These are phyloP conservation scores for Biscutella laevigata DNA, from an alignment of 441 rosid genomes.

Conservation along the genomic window DNA sequence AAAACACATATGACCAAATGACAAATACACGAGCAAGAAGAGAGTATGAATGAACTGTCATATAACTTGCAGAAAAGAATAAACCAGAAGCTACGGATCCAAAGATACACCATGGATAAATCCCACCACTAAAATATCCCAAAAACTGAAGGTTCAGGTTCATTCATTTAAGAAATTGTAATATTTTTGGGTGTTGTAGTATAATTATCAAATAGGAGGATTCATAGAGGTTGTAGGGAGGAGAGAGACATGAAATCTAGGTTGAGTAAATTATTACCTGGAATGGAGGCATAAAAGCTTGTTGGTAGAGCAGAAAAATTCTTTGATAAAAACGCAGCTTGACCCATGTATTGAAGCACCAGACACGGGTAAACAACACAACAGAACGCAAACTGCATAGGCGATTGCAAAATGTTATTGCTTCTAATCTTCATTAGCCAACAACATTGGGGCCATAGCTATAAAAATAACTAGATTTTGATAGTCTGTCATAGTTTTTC, in stretches of 20 bases:
- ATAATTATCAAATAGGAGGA: background rate
- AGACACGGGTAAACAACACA: constrained; percentile 76
- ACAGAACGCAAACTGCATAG: constrained; percentile 66
- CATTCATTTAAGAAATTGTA: background rate
- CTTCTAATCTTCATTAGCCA: background rate
- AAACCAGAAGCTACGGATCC: too few relatives aligned
- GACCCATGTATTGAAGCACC: constrained; percentile 96
- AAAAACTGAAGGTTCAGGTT: constrained; percentile 4
- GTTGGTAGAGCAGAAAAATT: constrained; percentile 44
- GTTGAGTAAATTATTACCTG: constrained; percentile 41
- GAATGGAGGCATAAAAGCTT: constrained; percentile 81
- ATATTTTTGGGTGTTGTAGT: background rate
- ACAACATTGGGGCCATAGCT: background rate
- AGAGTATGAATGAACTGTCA: background rate
- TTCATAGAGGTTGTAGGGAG: background rate
- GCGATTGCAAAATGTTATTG: constrained; percentile 16
- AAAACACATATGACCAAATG: constrained; percentile 5
- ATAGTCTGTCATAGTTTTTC: background rate
- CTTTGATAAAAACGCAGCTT: constrained; percentile 84
- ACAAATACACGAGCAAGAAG: constrained; percentile 6
- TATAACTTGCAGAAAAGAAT: too few relatives aligned
- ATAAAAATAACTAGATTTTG: background rate
- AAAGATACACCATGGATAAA: background rate
- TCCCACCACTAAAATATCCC: background rate
- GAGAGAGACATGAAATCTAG: background rate